Conservation (phyloP, 495 filamentous ascomycete genomes). For the Aspergillus cristatus region DNA sequence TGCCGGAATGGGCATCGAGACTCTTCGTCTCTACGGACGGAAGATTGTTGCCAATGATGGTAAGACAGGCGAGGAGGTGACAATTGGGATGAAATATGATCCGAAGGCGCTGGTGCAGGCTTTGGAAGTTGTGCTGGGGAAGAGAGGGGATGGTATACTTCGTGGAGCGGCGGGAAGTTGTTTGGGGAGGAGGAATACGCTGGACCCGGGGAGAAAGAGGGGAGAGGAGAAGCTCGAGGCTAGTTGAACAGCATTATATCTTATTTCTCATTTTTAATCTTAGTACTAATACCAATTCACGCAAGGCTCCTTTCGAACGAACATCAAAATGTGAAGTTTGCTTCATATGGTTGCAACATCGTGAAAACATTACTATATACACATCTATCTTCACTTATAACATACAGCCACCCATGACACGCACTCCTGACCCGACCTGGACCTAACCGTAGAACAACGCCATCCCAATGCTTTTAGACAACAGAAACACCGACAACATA, state of each 20-base stretch:
- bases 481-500: too few species aligned
- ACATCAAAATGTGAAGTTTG: too few species aligned
- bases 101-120: constrained; percentile 63
- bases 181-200: constrained; percentile 59
- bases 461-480: constrained; percentile 14
- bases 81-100: constrained; percentile 63
- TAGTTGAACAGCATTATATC: too few species aligned
- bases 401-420: too few species aligned
- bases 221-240: constrained; percentile 13
- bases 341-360: too few species aligned
- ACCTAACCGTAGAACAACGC: constrained; percentile 4
- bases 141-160: constrained; percentile 46
- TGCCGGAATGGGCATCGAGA: constrained; percentile 59
- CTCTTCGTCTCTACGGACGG: constrained; percentile 65
- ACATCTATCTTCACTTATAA: too few species aligned
- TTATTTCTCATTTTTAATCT: too few species aligned
- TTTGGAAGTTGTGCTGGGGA: constrained; percentile 68
- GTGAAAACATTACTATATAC: not conserved
- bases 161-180: constrained; percentile 34
- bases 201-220: constrained; percentile 32
- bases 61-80: constrained; percentile 15
- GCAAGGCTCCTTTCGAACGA: too few species aligned
- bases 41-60: constrained; percentile 33
- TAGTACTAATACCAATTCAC: too few species aligned
- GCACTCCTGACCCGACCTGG: too few species aligned